These are phyloP conservation scores for Rubroboletus satanas DNA, from an alignment of 768 basidiomycete species.

Conservation along the genomic window DNA sequence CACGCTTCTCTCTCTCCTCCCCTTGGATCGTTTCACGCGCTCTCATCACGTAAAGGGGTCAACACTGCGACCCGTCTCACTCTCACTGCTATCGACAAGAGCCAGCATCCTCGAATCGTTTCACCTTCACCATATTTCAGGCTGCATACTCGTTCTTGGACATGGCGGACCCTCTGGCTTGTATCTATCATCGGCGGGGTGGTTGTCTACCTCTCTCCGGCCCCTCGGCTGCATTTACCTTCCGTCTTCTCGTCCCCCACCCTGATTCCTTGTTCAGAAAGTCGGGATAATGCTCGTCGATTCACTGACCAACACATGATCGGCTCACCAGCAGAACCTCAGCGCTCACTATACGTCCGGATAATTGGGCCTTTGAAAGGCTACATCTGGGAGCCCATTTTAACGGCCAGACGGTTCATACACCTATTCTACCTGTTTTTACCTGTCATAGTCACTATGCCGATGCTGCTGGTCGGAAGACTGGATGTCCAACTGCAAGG, in stretches of 20 bases:
- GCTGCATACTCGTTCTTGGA: constrained; percentile 29
- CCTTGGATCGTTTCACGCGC: constrained; percentile 21
- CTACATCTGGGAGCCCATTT: constrained; percentile 77
- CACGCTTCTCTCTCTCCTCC: constrained; percentile 24
- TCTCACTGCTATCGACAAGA: constrained; percentile 12
- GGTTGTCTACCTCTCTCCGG: constrained; percentile 45
- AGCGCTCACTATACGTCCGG: constrained; percentile 42
- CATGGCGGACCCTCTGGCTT: constrained; percentile 42
- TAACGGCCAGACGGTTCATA: constrained; percentile 79
- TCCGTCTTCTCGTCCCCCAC: constrained; percentile 49
- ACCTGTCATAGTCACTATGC: constrained; percentile 79
- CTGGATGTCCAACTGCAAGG: constrained; percentile 54
- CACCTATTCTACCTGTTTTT: constrained; percentile 79
- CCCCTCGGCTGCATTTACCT: constrained; percentile 39
- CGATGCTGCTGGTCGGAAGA: constrained; percentile 74
- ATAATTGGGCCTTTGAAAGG: constrained; percentile 48
- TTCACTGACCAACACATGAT: constrained; percentile 38
- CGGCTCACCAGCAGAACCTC: constrained; percentile 65
- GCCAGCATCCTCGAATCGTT: constrained; percentile 9
- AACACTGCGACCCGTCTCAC: constrained; percentile 21
- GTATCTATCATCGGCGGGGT: constrained; percentile 56
- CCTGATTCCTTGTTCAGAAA: constrained; percentile 41
- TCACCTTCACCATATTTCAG: constrained; percentile 8
- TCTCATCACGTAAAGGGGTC: constrained; percentile 3
- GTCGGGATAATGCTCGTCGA: constrained; percentile 9